These are phyloP conservation scores for Fusarium staphyleae DNA, from an alignment of 2,329 filamentous ascomycete genomes.

Conservation along the genomic window DNA sequence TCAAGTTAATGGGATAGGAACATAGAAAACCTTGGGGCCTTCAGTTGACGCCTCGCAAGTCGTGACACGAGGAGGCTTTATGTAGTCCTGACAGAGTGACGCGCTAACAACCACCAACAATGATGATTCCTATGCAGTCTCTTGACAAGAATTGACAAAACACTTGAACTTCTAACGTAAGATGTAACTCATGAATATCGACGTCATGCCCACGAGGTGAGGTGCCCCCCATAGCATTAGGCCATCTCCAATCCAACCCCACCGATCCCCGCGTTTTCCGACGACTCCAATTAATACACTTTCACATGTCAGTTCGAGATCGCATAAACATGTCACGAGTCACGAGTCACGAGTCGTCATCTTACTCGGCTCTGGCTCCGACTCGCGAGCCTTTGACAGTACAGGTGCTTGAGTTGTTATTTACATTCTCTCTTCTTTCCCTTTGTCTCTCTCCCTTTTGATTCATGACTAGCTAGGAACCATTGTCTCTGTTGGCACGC, in stretches of 20 bases:
- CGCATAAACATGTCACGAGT: conserved; percentile 33
- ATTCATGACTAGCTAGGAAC: background rate
- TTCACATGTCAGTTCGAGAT: conserved; percentile 39
- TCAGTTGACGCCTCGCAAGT: conserved; percentile 7
- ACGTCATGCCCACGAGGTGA: conserved; percentile 21
- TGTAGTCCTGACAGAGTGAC: too few relatives aligned
- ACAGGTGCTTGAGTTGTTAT: background rate
- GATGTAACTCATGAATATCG: too few relatives aligned
- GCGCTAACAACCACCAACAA: too few relatives aligned
- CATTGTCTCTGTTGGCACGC: background rate
- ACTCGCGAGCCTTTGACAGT: conserved; percentile 14
- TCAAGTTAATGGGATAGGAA: too few relatives aligned
- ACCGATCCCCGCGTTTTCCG: conserved; percentile 25
- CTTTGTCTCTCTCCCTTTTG: background rate
- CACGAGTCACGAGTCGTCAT: conserved; percentile 36
- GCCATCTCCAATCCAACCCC: conserved; percentile 4
- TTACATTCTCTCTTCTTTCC: background rate
- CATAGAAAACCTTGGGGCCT: background rate
- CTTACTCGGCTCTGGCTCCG: conserved; percentile 31
- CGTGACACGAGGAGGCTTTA: conserved; percentile 15
- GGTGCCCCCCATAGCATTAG: too few relatives aligned
- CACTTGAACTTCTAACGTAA: too few relatives aligned
- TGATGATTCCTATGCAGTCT: too few relatives aligned
- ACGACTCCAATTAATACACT: conserved; percentile 26
- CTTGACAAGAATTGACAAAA: too few relatives aligned